These are phyloP conservation scores for Closterium sp. DNA, from an alignment of 139 green algal species.

Conservation along the genomic window DNA sequence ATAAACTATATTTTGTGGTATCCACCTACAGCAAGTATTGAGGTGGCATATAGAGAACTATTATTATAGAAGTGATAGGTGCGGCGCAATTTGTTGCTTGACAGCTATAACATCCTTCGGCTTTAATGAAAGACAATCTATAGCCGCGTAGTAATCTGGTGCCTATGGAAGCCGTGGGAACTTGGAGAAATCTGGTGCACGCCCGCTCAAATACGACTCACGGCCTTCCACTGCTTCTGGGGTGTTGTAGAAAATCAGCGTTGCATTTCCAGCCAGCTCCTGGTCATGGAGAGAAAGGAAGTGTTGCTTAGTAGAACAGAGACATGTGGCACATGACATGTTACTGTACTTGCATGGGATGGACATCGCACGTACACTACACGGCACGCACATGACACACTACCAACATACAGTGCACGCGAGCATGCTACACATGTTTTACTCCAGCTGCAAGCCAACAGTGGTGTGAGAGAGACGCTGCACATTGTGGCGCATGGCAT, in stretches of 20 bases:
- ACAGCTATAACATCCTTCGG: no score
- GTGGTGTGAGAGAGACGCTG: neutral
- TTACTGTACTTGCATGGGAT: neutral
- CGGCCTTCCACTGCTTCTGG: constrained; percentile 91
- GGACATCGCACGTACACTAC: neutral
- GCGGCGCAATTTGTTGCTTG: no score
- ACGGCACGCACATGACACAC: neutral
- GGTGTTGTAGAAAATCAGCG: constrained; percentile 92
- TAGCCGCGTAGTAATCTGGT: neutral
- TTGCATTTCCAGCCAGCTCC: constrained; percentile 90
- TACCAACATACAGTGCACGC: neutral
- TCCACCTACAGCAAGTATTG: no score
- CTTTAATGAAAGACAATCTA: no score
- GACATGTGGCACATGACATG: neutral
- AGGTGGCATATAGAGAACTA: no score
- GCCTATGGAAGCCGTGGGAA: constrained; percentile 78
- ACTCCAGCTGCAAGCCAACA: neutral
- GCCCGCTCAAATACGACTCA: constrained; percentile 81
- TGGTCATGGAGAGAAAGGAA: constrained; percentile 6
- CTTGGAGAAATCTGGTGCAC: constrained; percentile 83
- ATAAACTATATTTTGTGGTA: no score
- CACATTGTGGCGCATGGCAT: no score
- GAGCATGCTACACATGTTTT: neutral
- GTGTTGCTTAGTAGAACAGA: neutral
- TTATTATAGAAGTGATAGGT: no score